phyloP scores from a whole-genome alignment of 495 filamentous ascomycete genomes.

The Usnea hakonensis region DNA sequence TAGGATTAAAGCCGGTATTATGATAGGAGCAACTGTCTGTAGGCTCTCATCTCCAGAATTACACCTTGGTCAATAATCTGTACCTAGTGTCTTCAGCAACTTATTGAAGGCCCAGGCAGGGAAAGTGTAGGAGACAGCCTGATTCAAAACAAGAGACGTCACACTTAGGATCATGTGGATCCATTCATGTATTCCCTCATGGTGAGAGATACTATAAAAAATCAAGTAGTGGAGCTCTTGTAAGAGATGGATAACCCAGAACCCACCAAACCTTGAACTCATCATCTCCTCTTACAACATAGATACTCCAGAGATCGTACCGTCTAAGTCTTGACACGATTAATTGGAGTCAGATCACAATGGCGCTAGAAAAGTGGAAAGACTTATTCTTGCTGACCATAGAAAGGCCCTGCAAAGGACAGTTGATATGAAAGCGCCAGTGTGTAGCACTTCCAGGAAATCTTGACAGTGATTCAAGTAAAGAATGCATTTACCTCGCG shows the following conservation, averaged over 20 bases:
- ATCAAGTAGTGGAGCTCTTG: not conserved
- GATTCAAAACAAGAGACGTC: not conserved
- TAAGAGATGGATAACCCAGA: not conserved
- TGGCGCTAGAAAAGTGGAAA: no score
- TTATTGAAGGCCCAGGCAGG: not conserved
- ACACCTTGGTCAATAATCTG: not conserved
- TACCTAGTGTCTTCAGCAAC: not conserved
- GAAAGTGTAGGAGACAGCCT: no score
- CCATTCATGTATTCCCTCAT: not conserved
- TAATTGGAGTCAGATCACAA: no score
- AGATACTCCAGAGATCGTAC: no score
- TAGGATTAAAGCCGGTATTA: not conserved
- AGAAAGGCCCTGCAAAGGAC: no score
- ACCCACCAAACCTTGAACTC: no score
- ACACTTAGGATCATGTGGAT: not conserved
- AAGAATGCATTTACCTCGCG: not conserved
- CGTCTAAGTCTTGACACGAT: no score
- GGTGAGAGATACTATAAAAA: no score
- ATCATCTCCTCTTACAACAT: no score
- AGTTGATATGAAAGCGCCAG: not conserved
- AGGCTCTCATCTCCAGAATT: not conserved
- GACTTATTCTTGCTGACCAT: no score
- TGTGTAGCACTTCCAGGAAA: not conserved
- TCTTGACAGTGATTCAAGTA: not conserved
- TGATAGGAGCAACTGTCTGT: not conserved